A percentile compares a stretch with the other conserved stretches of the same genome.
These are phyloP conservation scores for Pseudonitzschia multiseries DNA, from an alignment of 108 stramenopile species.

Conservation along the genomic window DNA sequence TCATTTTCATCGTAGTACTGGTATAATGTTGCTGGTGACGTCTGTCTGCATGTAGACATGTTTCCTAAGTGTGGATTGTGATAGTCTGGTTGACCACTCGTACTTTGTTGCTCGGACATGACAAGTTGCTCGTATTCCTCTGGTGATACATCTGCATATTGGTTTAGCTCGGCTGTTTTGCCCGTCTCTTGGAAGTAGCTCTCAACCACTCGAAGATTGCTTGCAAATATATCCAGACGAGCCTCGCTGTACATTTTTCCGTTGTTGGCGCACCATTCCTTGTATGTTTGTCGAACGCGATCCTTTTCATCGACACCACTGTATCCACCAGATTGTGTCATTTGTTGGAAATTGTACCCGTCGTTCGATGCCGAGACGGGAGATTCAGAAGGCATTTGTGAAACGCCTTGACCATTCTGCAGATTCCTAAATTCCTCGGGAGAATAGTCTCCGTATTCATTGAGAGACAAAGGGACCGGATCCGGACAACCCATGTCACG, in stretches of 20 bases:
- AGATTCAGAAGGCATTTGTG: background rate
- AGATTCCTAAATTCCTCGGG: constrained; percentile 51
- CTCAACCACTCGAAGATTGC: constrained; percentile 24
- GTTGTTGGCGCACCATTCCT: constrained; percentile 27
- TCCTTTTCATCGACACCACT: constrained; percentile 37
- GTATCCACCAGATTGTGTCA: background rate
- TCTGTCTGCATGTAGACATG: background rate
- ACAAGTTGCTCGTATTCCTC: constrained; percentile 43
- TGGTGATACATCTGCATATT: constrained; percentile 63
- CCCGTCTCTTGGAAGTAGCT: constrained; percentile 15
- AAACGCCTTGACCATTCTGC: background rate
- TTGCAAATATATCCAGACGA: constrained; percentile 22
- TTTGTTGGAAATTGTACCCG: background rate
- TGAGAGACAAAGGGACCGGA: constrained; percentile 30
- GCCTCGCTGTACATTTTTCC: constrained; percentile 21
- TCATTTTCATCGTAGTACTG: constrained; percentile 7
- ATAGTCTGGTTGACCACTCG: background rate
- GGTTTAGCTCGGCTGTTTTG: constrained; percentile 50
- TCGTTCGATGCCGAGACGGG: background rate
- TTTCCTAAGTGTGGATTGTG: constrained; percentile 1
- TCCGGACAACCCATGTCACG: constrained; percentile 15
- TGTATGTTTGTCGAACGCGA: constrained; percentile 30
- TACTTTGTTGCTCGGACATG: background rate
- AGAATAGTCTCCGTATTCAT: constrained; percentile 65
- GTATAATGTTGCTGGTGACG: background rate